Base-by-base conservation (phyloP, 331 rosid genomes). In the Telfairia occidentalis region DNA sequence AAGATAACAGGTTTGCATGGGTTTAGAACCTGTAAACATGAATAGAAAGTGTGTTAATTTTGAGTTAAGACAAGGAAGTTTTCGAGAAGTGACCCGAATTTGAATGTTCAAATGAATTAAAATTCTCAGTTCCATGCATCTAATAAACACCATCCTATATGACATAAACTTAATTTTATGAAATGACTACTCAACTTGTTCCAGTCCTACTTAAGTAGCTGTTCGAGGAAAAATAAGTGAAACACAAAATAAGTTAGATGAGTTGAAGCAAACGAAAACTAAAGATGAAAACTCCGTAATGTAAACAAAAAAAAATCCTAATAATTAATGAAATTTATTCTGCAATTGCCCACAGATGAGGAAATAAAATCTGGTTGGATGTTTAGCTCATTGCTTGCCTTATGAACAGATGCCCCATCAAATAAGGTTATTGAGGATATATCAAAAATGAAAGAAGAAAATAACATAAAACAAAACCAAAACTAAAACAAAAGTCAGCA, bases 1-100 rank as follows among this genome's bases (percentile, higher is more conserved):
- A 94, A 94, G 84, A 94, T 81, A 77, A 91, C 98, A 26, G 96
- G 90, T 79, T 86, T 87, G 82, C 76, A 46, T 66, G 96, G 97
- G 82, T 86, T 81, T 80, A 94, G 71, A 82, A 86, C 89, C 97
- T 94, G 96, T 83, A 88, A 43, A 46, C 57, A 78, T 54, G 81
- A 79, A 29, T 16, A 40, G 34, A 37, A 43, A 45, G 58, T 50
- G 35, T 18, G 26, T 55, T 32, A 69, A 23, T 67, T 23, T 42
- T 12, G 57, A 52, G 45, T 53, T 42, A 7, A 46, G 35, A 57
- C 30, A 21, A 37, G 46, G 43, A 69, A 59, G 13, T 43, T 67
- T 5, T 54, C 32, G 24, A 19, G 19, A 63, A 23, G 16, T 19
- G 34, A 32, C 24, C n/a, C 46, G 37, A 32, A 49, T 49, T 59